Conservation (phyloP, 495 filamentous ascomycete species). For the Ascobolus immersus region DNA sequence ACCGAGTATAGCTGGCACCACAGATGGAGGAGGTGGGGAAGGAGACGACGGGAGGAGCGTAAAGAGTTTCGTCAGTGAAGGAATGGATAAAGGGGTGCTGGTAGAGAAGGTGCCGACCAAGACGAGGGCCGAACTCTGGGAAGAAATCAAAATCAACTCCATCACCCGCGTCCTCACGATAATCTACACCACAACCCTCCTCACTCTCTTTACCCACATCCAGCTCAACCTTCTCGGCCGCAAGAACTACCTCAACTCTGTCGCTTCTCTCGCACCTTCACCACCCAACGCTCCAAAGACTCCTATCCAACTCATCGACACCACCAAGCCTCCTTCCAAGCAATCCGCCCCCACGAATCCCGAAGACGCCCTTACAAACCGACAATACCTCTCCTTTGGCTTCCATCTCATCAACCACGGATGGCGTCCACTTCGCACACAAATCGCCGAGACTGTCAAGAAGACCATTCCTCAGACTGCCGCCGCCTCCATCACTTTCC, state of each 20-base stretch:
- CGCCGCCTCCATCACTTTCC: conserved; percentile 62
- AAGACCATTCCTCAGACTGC: conserved; percentile 66
- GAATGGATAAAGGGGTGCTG: conserved; percentile 7
- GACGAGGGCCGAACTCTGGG: conserved; percentile 66
- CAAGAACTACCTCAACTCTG: conserved; percentile 78
- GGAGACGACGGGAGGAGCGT: conserved; percentile 1
- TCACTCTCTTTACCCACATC: conserved; percentile 78
- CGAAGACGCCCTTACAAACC: conserved; percentile 80
- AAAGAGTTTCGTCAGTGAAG: conserved; percentile 12
- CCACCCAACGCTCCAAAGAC: conserved; percentile 71
- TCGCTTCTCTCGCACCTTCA: conserved; percentile 69
- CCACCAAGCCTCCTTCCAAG: no score
- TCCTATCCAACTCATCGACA: conserved; percentile 27
- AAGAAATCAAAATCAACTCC: conserved; percentile 86
- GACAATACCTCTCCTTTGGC: conserved; percentile 78
- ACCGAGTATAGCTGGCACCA: conserved; percentile 20
- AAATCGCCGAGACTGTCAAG: conserved; percentile 53
- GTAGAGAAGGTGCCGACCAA: no score
- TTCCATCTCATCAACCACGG: conserved; percentile 95
- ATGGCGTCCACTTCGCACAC: conserved; percentile 54
- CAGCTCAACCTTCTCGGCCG: conserved; percentile 93
- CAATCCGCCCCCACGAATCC: no score
- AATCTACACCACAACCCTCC: conserved; percentile 66
- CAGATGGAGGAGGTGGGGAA: background rate
- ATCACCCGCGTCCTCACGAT: conserved; percentile 77